phyloP scores from a whole-genome alignment of 2,329 filamentous ascomycete species.

The Cadophora sp. region DNA sequence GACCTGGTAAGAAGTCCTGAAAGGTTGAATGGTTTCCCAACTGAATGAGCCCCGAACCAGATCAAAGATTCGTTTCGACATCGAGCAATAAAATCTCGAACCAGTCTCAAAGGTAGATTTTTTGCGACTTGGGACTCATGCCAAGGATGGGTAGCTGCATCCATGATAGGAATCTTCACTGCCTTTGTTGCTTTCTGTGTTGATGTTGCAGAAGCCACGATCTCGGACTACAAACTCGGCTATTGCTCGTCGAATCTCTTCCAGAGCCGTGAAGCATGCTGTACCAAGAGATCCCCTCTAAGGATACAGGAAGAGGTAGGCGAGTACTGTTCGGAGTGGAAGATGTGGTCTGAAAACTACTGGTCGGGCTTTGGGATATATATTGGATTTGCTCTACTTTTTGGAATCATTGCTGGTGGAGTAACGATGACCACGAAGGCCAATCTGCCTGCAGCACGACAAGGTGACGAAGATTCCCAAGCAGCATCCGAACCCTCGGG shows the following conservation, averaged over 20 bases:
- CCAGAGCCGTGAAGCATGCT: slow-evolving; percentile 57
- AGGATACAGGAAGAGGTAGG: slow-evolving; percentile 28
- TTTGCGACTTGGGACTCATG: slow-evolving; percentile 54
- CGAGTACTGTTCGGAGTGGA: slow-evolving; percentile 41
- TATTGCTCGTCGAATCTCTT: slow-evolving; percentile 56
- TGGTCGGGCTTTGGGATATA: slow-evolving; percentile 54
- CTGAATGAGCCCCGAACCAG: slow-evolving; percentile 39
- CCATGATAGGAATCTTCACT: slow-evolving; percentile 59
- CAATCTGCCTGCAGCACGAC: slow-evolving; percentile 15
- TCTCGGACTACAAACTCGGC: slow-evolving; percentile 64
- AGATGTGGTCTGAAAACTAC: slow-evolving; percentile 44
- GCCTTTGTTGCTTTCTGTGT: slow-evolving; percentile 62
- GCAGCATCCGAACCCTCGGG: slow-evolving; percentile 39
- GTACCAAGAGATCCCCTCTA: slow-evolving; percentile 41
- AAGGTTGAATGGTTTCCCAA: background rate
- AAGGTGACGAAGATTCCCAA: slow-evolving; percentile 29
- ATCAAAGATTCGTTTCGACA: slow-evolving; percentile 63
- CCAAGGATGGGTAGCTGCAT: slow-evolving; percentile 62
- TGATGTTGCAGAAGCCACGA: slow-evolving; percentile 59
- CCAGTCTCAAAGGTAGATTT: slow-evolving; percentile 50
- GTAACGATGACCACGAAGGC: slow-evolving; percentile 55
- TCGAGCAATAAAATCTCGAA: slow-evolving; percentile 51
- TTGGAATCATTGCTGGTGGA: slow-evolving; percentile 55
- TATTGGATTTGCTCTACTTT: slow-evolving; percentile 54
- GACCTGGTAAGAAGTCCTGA: slow-evolving; percentile 51